Base-by-base conservation (phyloP, 1,139 yeast species). In the Debaryomyces sp. region DNA sequence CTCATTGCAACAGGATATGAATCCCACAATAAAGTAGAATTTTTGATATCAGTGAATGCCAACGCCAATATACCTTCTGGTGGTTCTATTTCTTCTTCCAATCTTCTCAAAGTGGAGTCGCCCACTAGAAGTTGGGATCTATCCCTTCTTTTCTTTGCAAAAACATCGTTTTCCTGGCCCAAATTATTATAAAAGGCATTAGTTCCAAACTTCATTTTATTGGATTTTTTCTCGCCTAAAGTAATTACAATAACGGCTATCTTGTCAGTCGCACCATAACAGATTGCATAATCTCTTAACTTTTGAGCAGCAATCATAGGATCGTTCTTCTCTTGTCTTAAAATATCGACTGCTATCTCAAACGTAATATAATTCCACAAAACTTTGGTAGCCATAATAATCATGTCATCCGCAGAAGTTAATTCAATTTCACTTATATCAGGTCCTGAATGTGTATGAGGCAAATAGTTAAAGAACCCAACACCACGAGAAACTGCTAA, bases 31-130 rank as follows among this genome's bases (percentile, higher is more conserved):
- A 87, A 72, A 0, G 99, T 94, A 1, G 98, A 92, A 64, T 89
- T 92, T 63, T 94, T 92, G 60, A 94, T 95, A 80, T 94, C 99
- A 0, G 99, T 94, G 66, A 95, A 94, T 1, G 92, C 97, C 80
- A 94, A 86, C 0, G 99, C 97, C 48, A 94, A 75, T 48, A 89
- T 91, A 2, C 98, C 98, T 6, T 87, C 85, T 2, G 99, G 99
- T 2, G 99, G 97, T 13, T 88, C 87, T 50, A 94, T 94, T 64
- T 94, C 99, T 43, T 89, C 92, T 49, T 92, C 96, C 48, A 91
- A 73, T 60, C 96, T 80, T 58, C 97, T 84, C 56, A 92, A 75
- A 5, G 85, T 80, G 0, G 96, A 81, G 66, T 92, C 98, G 44
- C 90, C 96, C 0, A 86, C 80, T 43, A 73, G 64, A 3, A 73